Conservation (phyloP, 2,329 filamentous ascomycete species). For the Paecilomyces niveus region DNA sequence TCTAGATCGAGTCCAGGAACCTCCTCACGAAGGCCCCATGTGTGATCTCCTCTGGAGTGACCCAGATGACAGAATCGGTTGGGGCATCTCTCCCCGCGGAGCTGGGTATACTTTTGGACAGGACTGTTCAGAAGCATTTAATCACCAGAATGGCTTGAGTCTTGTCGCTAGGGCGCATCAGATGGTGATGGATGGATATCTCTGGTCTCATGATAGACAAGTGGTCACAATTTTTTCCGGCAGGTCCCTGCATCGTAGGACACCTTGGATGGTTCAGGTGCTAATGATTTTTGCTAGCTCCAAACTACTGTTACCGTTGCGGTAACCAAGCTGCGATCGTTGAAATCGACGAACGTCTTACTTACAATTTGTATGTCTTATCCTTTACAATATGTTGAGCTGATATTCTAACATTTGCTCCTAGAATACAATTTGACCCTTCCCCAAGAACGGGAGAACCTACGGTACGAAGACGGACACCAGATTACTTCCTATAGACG, state of each 20-base stretch:
- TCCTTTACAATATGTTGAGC: background rate
- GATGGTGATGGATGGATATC: constrained; percentile 94
- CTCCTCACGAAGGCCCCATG: constrained; percentile 89
- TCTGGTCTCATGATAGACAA: constrained; percentile 92
- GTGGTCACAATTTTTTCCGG: constrained; percentile 94
- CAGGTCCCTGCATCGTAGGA: constrained; percentile 31
- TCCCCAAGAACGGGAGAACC: constrained; percentile 89
- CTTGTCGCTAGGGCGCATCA: constrained; percentile 88
- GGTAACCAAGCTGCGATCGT: constrained; percentile 97
- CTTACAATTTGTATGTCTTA: constrained; percentile 86
- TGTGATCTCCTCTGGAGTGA: constrained; percentile 93
- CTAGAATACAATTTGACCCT: constrained; percentile 88
- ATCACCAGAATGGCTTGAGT: constrained; percentile 89
- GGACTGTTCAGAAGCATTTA: constrained; percentile 92
- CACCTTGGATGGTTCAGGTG: background rate
- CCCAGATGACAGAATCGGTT: constrained; percentile 83
- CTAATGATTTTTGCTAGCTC: constrained; percentile 47
- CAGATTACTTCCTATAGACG: constrained; percentile 85
- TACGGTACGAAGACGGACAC: constrained; percentile 88
- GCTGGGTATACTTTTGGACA: constrained; percentile 86
- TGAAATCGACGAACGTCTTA: constrained; percentile 94
- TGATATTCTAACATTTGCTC: background rate
- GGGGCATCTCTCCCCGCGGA: constrained; percentile 83
- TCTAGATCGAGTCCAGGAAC: constrained; percentile 86
- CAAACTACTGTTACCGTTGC: constrained; percentile 90